Evolutionary conservation across 1,284 basidiomycete genomes (phyloP), one percentile per base, ranked within the genome.

Genomic region (Ceratobasidium sp.): DNA sequence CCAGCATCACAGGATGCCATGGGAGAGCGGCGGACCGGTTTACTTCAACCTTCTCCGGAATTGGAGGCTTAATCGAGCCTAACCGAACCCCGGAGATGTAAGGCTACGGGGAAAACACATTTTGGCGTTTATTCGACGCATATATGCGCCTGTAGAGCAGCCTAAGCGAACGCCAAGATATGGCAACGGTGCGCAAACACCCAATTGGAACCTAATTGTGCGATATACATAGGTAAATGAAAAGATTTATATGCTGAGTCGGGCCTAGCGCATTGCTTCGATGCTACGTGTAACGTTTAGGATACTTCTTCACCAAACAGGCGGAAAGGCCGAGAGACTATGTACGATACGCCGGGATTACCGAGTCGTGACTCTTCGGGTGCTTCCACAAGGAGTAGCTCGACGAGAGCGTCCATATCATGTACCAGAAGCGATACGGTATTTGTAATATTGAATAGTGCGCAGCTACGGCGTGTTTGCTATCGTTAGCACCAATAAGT

Each of bases 271-370:
- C 48, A 65, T 60, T 16, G 71, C 71, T 48, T 64, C 71, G 41
- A 60, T 74, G 23, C 71, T 74, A 65, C 7, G 54, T 52, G 20
- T 41, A 16, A 12, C 3, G n/a, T 18, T 55, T 27, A 33, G 30
- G 38, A 60, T 44, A 23, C 5, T 23, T 41, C 14, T 0, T 4
- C 35, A 33, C n/a, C n/a, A n/a, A n/a, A n/a, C n/a, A n/a, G 38
- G 38, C 41, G 8, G 12, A 44, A n/a, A 4, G 30, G 20, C 35
- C 27, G 33, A 18, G 23, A 52, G 35, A 50, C 3, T 46, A 38
- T 60, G 52, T 48, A 74, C 71, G 65, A n/a, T n/a, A n/a, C n/a
- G n/a, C 65, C 2, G 71, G 71, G 23, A 74, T 74, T n/a, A 74
- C 71, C 16, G 71, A 74, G 3, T 60, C 71, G 23, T 74, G 71